phyloP scores from a whole-genome alignment of 1,284 basidiomycete species.

The Microbotryum violaceum region DNA sequence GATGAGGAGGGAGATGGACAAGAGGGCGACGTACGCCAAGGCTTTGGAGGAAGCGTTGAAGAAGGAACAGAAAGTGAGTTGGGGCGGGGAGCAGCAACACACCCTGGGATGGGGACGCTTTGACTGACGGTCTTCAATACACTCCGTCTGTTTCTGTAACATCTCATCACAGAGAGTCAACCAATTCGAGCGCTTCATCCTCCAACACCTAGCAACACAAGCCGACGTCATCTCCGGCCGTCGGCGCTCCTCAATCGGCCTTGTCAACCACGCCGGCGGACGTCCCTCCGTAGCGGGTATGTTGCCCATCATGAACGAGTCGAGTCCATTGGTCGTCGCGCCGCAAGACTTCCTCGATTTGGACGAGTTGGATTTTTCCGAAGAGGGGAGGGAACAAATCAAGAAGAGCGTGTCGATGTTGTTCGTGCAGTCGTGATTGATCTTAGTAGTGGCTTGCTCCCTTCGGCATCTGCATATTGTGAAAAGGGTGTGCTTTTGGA shows the following conservation, averaged over 20 bases:
- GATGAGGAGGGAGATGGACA: slow-evolving; percentile 53
- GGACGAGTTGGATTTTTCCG: slow-evolving; percentile 1
- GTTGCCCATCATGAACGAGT: slow-evolving; percentile 1
- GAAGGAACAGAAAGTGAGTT: slow-evolving; percentile 30
- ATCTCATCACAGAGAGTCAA: slow-evolving; percentile 16
- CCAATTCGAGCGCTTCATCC: slow-evolving; percentile 30
- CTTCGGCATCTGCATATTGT: no score
- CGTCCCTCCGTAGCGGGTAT: not conserved
- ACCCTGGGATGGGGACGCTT: not conserved
- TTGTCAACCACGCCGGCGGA: not conserved
- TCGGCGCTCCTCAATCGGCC: slow-evolving; percentile 10
- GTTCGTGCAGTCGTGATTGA: not conserved
- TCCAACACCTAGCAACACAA: slow-evolving; percentile 20
- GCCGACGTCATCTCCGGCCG: slow-evolving; percentile 15
- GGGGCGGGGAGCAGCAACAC: no score
- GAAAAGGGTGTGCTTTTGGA: no score
- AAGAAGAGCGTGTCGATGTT: slow-evolving; percentile 8
- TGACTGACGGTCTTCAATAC: not conserved
- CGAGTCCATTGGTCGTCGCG: not conserved
- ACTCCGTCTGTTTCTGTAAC: not conserved
- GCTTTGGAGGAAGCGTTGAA: slow-evolving; percentile 49
- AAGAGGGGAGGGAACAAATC: slow-evolving; percentile 2
- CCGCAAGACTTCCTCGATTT: not conserved
- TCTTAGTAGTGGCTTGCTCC: no score
- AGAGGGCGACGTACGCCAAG: slow-evolving; percentile 50